Percentiles rank a stretch among this genome's conserved stretches.
Conservation (phyloP, 2,329 filamentous ascomycete genomes). For the Colletotrichum sp. region DNA sequence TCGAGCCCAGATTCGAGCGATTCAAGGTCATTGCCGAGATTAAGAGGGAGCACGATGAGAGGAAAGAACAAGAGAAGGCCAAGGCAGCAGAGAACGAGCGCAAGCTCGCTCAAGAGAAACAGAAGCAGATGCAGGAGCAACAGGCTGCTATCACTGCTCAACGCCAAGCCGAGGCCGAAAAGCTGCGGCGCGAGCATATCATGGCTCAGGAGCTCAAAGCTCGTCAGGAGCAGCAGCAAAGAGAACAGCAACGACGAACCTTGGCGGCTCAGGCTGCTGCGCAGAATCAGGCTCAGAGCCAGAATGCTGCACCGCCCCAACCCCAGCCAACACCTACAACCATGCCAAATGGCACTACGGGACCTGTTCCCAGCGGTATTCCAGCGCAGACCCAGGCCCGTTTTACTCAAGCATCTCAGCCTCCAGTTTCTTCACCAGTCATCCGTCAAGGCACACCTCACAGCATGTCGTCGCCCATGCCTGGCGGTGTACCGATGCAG, state of each 20-base stretch:
- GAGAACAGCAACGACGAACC: slow-evolving; percentile 39
- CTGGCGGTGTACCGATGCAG: slow-evolving; percentile 68
- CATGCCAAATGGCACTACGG: slow-evolving; percentile 42
- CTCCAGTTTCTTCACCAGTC: slow-evolving; percentile 72
- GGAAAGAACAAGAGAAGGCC: slow-evolving; percentile 76
- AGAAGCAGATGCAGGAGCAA: slow-evolving; percentile 51
- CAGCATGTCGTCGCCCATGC: slow-evolving; percentile 69
- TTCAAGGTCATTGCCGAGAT: slow-evolving; percentile 94
- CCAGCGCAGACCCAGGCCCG: slow-evolving; percentile 49
- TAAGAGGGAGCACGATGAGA: slow-evolving; percentile 77
- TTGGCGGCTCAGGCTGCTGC: slow-evolving; percentile 35
- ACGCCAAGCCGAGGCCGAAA: slow-evolving; percentile 53
- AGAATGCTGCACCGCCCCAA: slow-evolving; percentile 27
- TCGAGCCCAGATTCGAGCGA: slow-evolving; percentile 85
- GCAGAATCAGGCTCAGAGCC: slow-evolving; percentile 27
- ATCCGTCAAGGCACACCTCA: slow-evolving; percentile 68
- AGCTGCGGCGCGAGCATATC: slow-evolving; percentile 40
- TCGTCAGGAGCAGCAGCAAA: slow-evolving; percentile 37
- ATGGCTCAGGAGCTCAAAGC: slow-evolving; percentile 26
- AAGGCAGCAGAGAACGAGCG: slow-evolving; percentile 66
- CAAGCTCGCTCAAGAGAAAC: slow-evolving; percentile 52
- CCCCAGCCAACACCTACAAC: slow-evolving; percentile 38
- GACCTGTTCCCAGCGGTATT: slow-evolving; percentile 41
- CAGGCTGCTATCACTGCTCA: slow-evolving; percentile 44
- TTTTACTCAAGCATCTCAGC: slow-evolving; percentile 65